Percentiles rank a stretch among this genome's conserved stretches.
Evolutionary conservation across 345 rosid genomes (phyloP).

Genomic region (Carallia pectinifolia): DNA sequence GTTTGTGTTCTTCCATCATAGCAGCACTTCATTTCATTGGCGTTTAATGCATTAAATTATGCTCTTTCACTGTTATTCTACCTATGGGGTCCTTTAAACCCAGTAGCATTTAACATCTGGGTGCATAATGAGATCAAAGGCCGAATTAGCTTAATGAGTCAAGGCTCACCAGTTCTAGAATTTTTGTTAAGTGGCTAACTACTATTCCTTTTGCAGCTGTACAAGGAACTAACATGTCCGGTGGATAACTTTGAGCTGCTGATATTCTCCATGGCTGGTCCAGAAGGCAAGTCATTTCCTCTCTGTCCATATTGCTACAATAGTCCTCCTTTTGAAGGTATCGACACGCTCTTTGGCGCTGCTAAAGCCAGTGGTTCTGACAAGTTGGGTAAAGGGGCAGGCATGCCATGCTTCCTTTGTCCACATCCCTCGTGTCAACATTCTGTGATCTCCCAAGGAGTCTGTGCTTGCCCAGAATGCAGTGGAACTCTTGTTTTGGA

Average conservation of each 20-base stretch:
- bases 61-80: too few relatives aligned
- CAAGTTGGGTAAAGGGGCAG: slow-evolving; percentile 66
- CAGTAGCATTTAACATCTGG: too few relatives aligned
- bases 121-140: too few relatives aligned
- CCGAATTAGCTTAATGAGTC: too few relatives aligned
- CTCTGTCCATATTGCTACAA: slow-evolving; percentile 93
- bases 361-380: slow-evolving; percentile 38
- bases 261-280: slow-evolving; percentile 83
- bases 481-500: slow-evolving; percentile 83
- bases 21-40: too few relatives aligned
- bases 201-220: slow-evolving; percentile 52
- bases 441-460: slow-evolving; percentile 82
- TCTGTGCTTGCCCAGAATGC: slow-evolving; percentile 97
- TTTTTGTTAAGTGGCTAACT: background rate
- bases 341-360: slow-evolving; percentile 56
- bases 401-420: slow-evolving; percentile 96
- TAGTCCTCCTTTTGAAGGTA: slow-evolving; percentile 90
- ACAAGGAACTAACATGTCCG: slow-evolving; percentile 93
- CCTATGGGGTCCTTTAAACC: too few relatives aligned
- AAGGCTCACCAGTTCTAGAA: too few relatives aligned
- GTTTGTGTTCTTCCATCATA: too few relatives aligned
- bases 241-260: slow-evolving; percentile 90
- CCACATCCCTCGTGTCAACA: slow-evolving; percentile 89
- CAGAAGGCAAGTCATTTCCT: slow-evolving; percentile 92
- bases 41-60: too few relatives aligned